Percentiles rank a stretch among this genome's conserved stretches.
Evolutionary conservation across 2,329 filamentous ascomycete species (phyloP).

Genomic region (Keithomyces neogunnii): DNA sequence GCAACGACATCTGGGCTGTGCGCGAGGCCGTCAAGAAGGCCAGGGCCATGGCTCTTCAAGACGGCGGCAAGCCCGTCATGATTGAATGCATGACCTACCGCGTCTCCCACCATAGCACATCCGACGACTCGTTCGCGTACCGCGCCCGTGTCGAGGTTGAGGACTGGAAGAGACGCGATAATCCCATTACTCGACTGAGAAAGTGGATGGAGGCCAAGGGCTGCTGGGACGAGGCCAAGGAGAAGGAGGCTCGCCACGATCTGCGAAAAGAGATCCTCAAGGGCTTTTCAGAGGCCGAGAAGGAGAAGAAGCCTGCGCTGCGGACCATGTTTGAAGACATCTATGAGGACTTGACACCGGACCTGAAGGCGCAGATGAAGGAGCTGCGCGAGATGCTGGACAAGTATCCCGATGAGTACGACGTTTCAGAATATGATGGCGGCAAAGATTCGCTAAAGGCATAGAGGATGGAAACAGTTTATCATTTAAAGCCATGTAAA

Average conservation of each 20-base stretch:
- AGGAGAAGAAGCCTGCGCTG: slow-evolving; percentile 69
- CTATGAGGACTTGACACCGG: slow-evolving; percentile 79
- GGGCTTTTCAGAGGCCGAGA: slow-evolving; percentile 78
- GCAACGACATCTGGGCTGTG: slow-evolving; percentile 90
- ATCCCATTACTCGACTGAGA: slow-evolving; percentile 73
- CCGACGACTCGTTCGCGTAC: slow-evolving; percentile 95
- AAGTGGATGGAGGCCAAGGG: slow-evolving; percentile 85
- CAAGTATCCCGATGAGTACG: slow-evolving; percentile 88
- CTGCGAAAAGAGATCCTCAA: slow-evolving; percentile 69
- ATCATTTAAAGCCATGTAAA: neutral
- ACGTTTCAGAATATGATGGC: slow-evolving; percentile 66
- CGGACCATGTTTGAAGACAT: slow-evolving; percentile 75
- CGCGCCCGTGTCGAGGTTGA: slow-evolving; percentile 89
- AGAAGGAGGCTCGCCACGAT: slow-evolving; percentile 60
- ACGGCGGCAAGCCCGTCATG: slow-evolving; percentile 74
- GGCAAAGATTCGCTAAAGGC: slow-evolving; percentile 55
- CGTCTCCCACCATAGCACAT: slow-evolving; percentile 95
- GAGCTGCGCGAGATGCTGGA: slow-evolving; percentile 71
- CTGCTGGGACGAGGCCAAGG: slow-evolving; percentile 77
- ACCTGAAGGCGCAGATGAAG: slow-evolving; percentile 60
- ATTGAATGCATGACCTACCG: slow-evolving; percentile 97
- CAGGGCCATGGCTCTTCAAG: slow-evolving; percentile 65
- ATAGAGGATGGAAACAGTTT: slow-evolving; percentile 6
- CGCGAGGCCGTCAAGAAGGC: slow-evolving; percentile 72
- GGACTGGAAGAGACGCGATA: slow-evolving; percentile 87